A percentile compares a stretch with the other conserved stretches of the same genome.
Evolutionary conservation across 768 basidiomycete genomes (phyloP).

Genomic region (Phlebiopsis gigantea): DNA sequence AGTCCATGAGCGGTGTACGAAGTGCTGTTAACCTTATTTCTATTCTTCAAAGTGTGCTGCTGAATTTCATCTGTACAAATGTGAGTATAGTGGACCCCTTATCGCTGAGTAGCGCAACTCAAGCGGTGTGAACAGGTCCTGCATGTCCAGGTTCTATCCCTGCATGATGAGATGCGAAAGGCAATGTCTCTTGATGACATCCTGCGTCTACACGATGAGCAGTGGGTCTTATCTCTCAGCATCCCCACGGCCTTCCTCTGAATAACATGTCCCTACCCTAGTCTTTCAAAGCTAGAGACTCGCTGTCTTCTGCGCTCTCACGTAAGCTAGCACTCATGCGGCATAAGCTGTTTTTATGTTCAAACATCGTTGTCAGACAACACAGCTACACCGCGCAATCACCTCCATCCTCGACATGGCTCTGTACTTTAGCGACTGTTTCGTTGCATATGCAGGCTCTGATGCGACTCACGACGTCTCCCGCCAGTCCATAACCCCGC

Average conservation of each 20-base stretch:
- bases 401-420: slow-evolving; percentile 70
- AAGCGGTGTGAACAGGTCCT: slow-evolving; percentile 60
- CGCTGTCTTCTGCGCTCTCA: slow-evolving; percentile 61
- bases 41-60: slow-evolving; percentile 40
- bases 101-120: neutral
- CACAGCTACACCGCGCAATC: slow-evolving; percentile 59
- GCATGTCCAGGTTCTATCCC: slow-evolving; percentile 53
- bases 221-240: slow-evolving; percentile 41
- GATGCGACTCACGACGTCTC: slow-evolving; percentile 48
- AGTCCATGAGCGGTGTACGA: neutral
- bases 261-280: slow-evolving; percentile 21
- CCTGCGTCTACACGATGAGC: slow-evolving; percentile 60
- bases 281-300: slow-evolving; percentile 54
- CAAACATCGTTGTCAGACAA: slow-evolving; percentile 38
- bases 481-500: slow-evolving; percentile 41
- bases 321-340: slow-evolving; percentile 34
- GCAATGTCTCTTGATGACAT: slow-evolving; percentile 73
- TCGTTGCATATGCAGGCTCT: slow-evolving; percentile 55
- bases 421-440: slow-evolving; percentile 62
- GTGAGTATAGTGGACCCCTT: slow-evolving; percentile 33
- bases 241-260: neutral
- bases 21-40: neutral
- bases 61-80: slow-evolving; percentile 71
- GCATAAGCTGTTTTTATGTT: no score
- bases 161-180: slow-evolving; percentile 48